Conservation (phyloP, 352 stramenopile genomes). For the Globisporangium cylindrosporum region DNA sequence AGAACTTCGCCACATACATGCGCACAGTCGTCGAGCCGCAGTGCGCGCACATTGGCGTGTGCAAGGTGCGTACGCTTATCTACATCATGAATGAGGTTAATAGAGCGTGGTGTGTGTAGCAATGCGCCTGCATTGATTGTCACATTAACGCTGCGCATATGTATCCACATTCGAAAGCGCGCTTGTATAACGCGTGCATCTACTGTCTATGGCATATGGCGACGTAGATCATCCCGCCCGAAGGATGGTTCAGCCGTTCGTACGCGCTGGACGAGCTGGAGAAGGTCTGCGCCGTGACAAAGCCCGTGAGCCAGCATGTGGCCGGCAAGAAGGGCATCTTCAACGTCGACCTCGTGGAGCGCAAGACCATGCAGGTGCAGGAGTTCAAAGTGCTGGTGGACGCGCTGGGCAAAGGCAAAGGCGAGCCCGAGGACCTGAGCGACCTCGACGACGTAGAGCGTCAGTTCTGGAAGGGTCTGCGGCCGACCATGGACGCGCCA, state of each 20-base stretch:
- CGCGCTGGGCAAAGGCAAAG: conserved; percentile 26
- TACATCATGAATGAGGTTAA: neutral
- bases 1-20: conserved; percentile 83
- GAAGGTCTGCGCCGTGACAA: conserved; percentile 36
- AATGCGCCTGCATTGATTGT: neutral
- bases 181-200: neutral
- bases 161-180: neutral
- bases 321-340: conserved; percentile 89
- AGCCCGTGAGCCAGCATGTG: conserved; percentile 83
- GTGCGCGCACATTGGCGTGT: conserved; percentile 78
- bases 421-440: conserved; percentile 14
- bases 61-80: conserved; percentile 64
- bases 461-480: conserved; percentile 87
- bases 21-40: conserved; percentile 78
- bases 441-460: conserved; percentile 65
- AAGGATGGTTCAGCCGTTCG: conserved; percentile 70
- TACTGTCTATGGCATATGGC: neutral
- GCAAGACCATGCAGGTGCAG: conserved; percentile 56
- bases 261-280: conserved; percentile 58
- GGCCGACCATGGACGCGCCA: conserved; percentile 81
- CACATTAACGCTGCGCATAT: neutral
- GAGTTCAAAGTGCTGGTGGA: conserved; percentile 63
- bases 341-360: conserved; percentile 88
- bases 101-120: neutral
- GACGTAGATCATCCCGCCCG: conserved; percentile 58